phyloP scores from a whole-genome alignment of 2,329 filamentous ascomycete species.

The Penicillium sp. region DNA sequence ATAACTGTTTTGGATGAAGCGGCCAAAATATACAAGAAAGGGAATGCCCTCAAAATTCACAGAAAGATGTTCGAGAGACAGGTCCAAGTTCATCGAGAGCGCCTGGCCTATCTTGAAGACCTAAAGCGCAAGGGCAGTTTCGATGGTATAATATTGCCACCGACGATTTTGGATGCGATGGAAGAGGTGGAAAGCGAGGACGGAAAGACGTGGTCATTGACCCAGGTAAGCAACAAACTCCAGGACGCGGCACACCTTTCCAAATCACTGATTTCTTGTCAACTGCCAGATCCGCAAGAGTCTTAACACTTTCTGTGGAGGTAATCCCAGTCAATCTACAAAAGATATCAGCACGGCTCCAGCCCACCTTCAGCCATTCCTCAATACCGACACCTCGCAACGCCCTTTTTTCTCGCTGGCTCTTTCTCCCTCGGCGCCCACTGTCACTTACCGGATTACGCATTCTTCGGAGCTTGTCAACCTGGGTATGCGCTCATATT shows the following conservation, averaged over 20 bases:
- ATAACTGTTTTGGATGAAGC: conserved; percentile 3
- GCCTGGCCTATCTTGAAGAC: conserved; percentile 10
- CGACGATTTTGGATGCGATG: conserved; percentile 9
- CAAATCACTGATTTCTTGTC: not conserved
- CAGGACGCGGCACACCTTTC: too few relatives aligned
- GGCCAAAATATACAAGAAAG: conserved; percentile 10
- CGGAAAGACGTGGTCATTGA: conserved; percentile 5
- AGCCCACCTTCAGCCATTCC: not conserved
- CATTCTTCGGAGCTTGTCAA: conserved; percentile 14
- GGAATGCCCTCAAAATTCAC: conserved; percentile 8
- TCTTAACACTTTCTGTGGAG: not conserved
- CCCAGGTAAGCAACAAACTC: not conserved
- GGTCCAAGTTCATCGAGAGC: conserved; percentile 11
- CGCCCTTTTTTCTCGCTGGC: conserved; percentile 2
- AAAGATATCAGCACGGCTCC: not conserved
- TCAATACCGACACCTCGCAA: not conserved
- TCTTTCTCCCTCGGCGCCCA: not conserved
- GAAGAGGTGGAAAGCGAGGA: conserved; percentile 5
- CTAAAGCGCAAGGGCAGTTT: conserved; percentile 10
- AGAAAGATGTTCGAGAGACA: conserved; percentile 18
- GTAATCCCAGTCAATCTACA: not conserved
- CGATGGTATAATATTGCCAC: conserved; percentile 8
- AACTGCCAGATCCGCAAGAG: conserved; percentile 1
- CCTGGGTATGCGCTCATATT: conserved; percentile 11
- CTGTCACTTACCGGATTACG: conserved; percentile 12